Evolutionary conservation across 1,284 basidiomycete genomes (phyloP), one percentile per base, ranked within the genome.

Genomic region (Malassezia restricta): DNA sequence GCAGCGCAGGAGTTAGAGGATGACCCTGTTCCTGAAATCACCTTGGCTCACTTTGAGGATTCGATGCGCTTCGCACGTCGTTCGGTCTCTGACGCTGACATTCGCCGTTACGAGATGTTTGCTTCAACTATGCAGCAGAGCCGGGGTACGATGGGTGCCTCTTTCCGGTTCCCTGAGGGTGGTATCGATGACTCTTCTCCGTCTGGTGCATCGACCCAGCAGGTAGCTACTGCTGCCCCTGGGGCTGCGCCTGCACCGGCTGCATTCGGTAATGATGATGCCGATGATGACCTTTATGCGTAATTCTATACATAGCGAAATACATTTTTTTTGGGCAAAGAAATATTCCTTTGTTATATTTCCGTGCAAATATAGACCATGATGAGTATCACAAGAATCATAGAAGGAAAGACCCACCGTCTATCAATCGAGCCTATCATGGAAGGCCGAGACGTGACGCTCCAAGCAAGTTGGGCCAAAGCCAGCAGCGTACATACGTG

Each of bases 1-100:
- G 14, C 53, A 28, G 14, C 30, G 9, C 29, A 40, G 17, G 86
- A 87, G 62, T 76, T 77, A 47, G 83, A 77, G 56, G 88, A 89
- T 40, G 92, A 99, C 70, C 89, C 88, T 8, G 94, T 98, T n/a
- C 90, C 94, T 2, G 80, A 88, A 71, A 98, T 98, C 74, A 90
- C 89, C 0, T 57, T 58, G 11, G 64, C 68, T 42, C 65, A 75
- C 79, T 98, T 98, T 66, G 92, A 98, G 77, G 92, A 96, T 77
- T 89, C 91, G 1, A 94, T 94, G 90, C 84, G 84, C 75, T 92
- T 81, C 65, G 75, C 74, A 7, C 63, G 75, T 43, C 66, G 75
- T 27, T 74, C 74, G 11, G 75, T 76, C 15, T 71, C 67, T 45
- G 75, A 75, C 47, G 84, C 86, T 62, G 92, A 96, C 74, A 94